Evolutionary conservation across 108 stramenopile genomes (phyloP), one percentile per base, ranked within the genome.

Genomic region (Discostella stelligeroides): DNA sequence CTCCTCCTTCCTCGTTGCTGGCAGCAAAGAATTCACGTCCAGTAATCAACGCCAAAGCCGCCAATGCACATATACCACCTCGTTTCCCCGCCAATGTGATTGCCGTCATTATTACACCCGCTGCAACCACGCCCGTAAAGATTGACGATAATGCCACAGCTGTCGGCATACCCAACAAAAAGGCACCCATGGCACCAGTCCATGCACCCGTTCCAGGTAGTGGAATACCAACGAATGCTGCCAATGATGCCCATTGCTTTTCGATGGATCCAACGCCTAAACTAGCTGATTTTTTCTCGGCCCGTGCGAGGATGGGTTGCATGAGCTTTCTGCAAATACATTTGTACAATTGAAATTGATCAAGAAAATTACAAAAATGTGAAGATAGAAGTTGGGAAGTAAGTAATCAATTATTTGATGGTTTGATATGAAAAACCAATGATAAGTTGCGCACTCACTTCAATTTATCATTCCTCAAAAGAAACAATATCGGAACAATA

Each of bases 201-300:
- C 97, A 98, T 15, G 97, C 97, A 28, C 97, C 97, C 25, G 97
- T 98, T 73, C 97, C 97, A 4, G 97, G 97, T 13, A 98, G 81
- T 21, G 97, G 97, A 73, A 98, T 92, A 48, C 97, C 97, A 17
- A 98, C 97, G 78, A 98, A 98, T 27, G 92, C 86, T 25, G 96
- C 96, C 17, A 98, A 70, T 17, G 95, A 94, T 25, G 88, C 88
- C 91, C 94, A 95, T 56, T 95, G 91, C 53, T 90, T 87, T 58
- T 91, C 81, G 41, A 88, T 45, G 10, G 88, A 88, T 40, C 92
- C 89, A 2, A 94, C 86, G 43, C 92, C 92, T 53, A 94, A 70
- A 64, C 77, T 81, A 37, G 86, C 72, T 0, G 92, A 86, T 68
- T 94, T 94, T 62, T 91, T 89, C 64, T 91, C 92, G 12, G 92